These are phyloP conservation scores for Lasiodiplodia theobromae DNA, from an alignment of 2,329 filamentous ascomycete genomes.

Conservation along the genomic window DNA sequence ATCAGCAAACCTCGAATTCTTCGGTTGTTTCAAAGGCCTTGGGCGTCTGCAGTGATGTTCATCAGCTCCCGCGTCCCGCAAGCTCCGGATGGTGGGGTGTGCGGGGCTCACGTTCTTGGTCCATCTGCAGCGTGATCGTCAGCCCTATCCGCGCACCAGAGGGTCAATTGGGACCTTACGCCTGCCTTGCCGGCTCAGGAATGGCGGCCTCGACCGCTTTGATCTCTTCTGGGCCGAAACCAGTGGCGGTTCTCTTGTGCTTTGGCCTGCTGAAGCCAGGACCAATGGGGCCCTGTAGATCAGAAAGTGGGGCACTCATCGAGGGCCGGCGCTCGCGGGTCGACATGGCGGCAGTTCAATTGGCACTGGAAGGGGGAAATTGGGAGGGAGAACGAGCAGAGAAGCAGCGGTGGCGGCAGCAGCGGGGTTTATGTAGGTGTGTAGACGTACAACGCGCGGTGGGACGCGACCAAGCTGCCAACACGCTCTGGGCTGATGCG, in stretches of 20 bases:
- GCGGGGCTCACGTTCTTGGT: conserved; percentile 61
- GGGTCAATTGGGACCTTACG: conserved; percentile 62
- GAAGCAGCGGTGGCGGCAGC: background rate
- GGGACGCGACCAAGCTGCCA: conserved; percentile 24
- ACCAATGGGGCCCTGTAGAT: conserved; percentile 85
- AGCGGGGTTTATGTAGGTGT: conserved; percentile 20
- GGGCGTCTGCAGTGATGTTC: conserved; percentile 57
- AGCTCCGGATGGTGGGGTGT: background rate
- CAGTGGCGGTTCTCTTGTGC: conserved; percentile 96
- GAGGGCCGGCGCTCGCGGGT: conserved; percentile 81
- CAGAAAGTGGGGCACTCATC: conserved; percentile 80
- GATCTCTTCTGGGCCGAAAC: conserved; percentile 89
- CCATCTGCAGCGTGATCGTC: conserved; percentile 55
- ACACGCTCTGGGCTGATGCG: conserved; percentile 19
- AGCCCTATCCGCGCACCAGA: conserved; percentile 18
- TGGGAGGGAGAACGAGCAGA: background rate
- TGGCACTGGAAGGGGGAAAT: conserved; percentile 11
- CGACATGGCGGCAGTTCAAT: conserved; percentile 37
- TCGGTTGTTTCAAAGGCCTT: conserved; percentile 79
- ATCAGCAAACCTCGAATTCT: conserved; percentile 68
- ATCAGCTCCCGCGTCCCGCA: conserved; percentile 15
- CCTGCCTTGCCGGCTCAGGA: conserved; percentile 84
- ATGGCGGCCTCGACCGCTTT: conserved; percentile 92
- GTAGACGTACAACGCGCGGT: conserved; percentile 11
- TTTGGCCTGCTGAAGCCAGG: conserved; percentile 90